A percentile compares a stretch with the other conserved stretches of the same genome.
Evolutionary conservation across 805 yeast genomes (phyloP).

Genomic region (Candida ipomoeae): DNA sequence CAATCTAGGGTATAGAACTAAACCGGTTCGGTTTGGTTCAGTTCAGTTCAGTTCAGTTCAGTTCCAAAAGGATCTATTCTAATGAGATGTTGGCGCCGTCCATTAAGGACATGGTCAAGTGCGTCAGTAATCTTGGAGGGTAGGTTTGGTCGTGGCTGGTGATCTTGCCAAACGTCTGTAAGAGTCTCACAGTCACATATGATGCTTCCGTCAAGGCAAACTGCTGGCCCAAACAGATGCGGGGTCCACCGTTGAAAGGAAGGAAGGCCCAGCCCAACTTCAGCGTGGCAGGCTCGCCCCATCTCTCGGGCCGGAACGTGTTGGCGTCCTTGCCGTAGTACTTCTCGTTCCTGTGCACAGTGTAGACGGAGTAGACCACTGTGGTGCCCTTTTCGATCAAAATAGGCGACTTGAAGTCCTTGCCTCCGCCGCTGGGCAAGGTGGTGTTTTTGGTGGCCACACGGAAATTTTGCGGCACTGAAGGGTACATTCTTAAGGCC

Average conservation of each 20-base stretch:
- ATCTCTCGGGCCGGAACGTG: conserved; percentile 47
- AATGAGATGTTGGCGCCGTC: conserved; percentile 14
- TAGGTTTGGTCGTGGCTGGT: conserved; percentile 9
- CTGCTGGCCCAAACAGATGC: conserved; percentile 24
- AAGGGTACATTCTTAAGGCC: conserved; percentile 47
- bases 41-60: too few species aligned
- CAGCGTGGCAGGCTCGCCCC: conserved; percentile 28
- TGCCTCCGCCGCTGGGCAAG: conserved; percentile 50
- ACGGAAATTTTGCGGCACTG: conserved; percentile 49
- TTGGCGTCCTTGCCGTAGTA: conserved; percentile 44
- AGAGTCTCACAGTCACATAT: conserved; percentile 18
- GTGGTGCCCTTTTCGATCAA: conserved; percentile 41
- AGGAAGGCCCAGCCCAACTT: conserved; percentile 21
- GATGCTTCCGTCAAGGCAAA: conserved; percentile 23
- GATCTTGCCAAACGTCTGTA: conserved; percentile 15
- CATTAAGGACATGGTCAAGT: conserved; percentile 17
- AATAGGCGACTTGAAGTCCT: conserved; percentile 33
- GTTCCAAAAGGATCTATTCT: too few species aligned
- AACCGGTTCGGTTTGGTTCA: too few species aligned
- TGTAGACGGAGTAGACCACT: conserved; percentile 35
- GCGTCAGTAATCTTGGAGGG: conserved; percentile 14
- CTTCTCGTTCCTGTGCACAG: conserved; percentile 37
- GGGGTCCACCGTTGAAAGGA: conserved; percentile 24
- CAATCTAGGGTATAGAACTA: not conserved
- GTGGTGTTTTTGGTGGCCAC: conserved; percentile 43